Evolutionary conservation across 371 early-diverging fungal genomes (phyloP).

Genomic region (Rhizopus stolonifer): DNA sequence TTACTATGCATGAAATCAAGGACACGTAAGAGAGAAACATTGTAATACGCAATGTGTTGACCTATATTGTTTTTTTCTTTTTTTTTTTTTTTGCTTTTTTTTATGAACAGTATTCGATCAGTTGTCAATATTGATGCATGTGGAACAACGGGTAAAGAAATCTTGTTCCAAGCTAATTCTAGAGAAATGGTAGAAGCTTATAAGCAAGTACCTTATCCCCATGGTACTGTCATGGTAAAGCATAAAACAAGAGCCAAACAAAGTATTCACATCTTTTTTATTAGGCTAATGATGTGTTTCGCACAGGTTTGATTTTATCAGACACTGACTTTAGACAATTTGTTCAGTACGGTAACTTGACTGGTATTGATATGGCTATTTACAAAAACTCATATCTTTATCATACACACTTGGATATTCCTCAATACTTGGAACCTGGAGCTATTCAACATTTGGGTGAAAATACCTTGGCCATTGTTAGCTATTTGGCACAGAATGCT

Average conservation of each 20-base stretch:
- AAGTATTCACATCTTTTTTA: background rate
- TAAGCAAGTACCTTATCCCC: slow-evolving; percentile 66
- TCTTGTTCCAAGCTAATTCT: slow-evolving; percentile 78
- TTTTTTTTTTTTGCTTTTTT: background rate
- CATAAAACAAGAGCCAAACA: background rate
- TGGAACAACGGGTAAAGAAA: slow-evolving; percentile 70
- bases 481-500: slow-evolving; percentile 55
- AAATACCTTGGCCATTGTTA: slow-evolving; percentile 60
- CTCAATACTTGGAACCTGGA: slow-evolving; percentile 60
- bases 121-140: slow-evolving; percentile 78
- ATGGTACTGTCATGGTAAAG: slow-evolving; percentile 69
- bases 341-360: slow-evolving; percentile 66
- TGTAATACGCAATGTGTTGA: too few relatives aligned
- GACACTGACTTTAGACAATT: slow-evolving; percentile 83
- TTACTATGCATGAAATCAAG: slow-evolving; percentile 62
- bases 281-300: slow-evolving; percentile 73
- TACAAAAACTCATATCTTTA: slow-evolving; percentile 73
- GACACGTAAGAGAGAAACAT: slow-evolving; percentile 58
- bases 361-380: slow-evolving; percentile 72
- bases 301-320: slow-evolving; percentile 69
- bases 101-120: slow-evolving; percentile 47
- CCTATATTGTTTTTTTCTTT: too few relatives aligned
- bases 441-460: slow-evolving; percentile 75
- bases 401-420: slow-evolving; percentile 71
- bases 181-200: slow-evolving; percentile 72